A percentile compares a stretch with the other conserved stretches of the same genome.
Conservation (phyloP, 495 filamentous ascomycete species). For the Patellaria atrata region DNA sequence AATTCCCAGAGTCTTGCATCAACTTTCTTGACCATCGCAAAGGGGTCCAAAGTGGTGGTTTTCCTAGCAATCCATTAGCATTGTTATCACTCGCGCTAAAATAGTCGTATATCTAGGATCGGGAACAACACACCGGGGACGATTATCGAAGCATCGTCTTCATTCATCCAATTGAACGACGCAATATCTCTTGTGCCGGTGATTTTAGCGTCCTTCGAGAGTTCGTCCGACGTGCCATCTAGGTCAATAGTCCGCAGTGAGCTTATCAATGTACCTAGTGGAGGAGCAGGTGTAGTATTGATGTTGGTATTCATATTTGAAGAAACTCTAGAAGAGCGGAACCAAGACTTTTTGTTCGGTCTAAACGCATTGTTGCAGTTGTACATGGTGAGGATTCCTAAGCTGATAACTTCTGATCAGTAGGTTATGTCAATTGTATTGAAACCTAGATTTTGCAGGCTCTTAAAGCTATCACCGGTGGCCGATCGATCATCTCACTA, state of each 20-base stretch:
- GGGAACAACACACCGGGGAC: conserved; percentile 34
- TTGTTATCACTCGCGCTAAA: background rate
- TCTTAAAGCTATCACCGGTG: too few species aligned
- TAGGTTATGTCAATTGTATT: too few species aligned
- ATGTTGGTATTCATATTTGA: background rate
- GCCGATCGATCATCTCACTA: too few species aligned
- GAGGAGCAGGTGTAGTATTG: background rate
- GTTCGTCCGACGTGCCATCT: background rate
- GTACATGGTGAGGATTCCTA: too few species aligned
- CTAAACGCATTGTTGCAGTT: background rate
- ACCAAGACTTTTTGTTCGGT: background rate
- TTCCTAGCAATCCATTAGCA: conserved; percentile 27
- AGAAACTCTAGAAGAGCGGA: background rate
- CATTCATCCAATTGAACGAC: conserved; percentile 42
- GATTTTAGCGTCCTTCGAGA: conserved; percentile 8
- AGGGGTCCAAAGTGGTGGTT: conserved; percentile 46
- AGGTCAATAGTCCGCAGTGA: background rate
- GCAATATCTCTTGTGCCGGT: conserved; percentile 29
- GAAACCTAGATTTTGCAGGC: too few species aligned
- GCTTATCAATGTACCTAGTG: background rate
- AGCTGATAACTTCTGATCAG: too few species aligned
- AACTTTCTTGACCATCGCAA: conserved; percentile 26
- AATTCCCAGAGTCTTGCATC: conserved; percentile 35
- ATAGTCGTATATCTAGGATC: background rate
- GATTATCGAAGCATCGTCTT: conserved; percentile 30